Conservation (phyloP, 257 asterid genomes). For the Anisodus tanguticus region DNA sequence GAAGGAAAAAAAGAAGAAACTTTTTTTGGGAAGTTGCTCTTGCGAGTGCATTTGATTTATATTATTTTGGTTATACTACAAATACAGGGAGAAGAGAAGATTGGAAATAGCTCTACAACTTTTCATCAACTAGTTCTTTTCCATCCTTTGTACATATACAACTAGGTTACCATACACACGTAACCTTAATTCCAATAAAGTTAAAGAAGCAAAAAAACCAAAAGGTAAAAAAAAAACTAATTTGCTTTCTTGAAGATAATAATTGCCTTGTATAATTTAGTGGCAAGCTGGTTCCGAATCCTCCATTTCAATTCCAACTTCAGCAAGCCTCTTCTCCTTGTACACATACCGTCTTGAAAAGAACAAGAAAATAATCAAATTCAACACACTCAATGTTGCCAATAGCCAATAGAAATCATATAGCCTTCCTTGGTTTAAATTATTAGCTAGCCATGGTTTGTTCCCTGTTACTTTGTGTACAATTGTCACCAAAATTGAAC, state of each 20-base stretch:
- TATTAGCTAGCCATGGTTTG: constrained; percentile 79
- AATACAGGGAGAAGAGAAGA: background rate
- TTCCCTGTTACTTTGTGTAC: constrained; percentile 64
- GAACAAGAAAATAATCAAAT: constrained; percentile 51
- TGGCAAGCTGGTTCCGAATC: constrained; percentile 51
- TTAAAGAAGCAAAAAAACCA: background rate
- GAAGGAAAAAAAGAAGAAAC: too few relatives aligned
- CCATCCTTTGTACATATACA: constrained; percentile 18
- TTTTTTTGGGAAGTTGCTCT: background rate
- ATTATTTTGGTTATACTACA: constrained; percentile 20
- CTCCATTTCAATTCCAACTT: constrained; percentile 66
- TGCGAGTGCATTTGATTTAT: background rate
- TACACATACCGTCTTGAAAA: constrained; percentile 70
- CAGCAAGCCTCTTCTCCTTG: constrained; percentile 81
- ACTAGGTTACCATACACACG: constrained; percentile 19
- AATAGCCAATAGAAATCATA: constrained; percentile 79
- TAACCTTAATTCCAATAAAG: constrained; percentile 12
- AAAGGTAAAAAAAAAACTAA: background rate
- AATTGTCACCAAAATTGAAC: constrained; percentile 66
- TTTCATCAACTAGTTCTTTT: constrained; percentile 6
- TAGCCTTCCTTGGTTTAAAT: constrained; percentile 72
- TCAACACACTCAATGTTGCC: constrained; percentile 57
- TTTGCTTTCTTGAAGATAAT: background rate
- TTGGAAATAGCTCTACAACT: constrained; percentile 15
- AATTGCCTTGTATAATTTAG: constrained; percentile 25